Conservation (phyloP, 2,329 filamentous ascomycete species). For the Calonectria pseudoreteaudii region DNA sequence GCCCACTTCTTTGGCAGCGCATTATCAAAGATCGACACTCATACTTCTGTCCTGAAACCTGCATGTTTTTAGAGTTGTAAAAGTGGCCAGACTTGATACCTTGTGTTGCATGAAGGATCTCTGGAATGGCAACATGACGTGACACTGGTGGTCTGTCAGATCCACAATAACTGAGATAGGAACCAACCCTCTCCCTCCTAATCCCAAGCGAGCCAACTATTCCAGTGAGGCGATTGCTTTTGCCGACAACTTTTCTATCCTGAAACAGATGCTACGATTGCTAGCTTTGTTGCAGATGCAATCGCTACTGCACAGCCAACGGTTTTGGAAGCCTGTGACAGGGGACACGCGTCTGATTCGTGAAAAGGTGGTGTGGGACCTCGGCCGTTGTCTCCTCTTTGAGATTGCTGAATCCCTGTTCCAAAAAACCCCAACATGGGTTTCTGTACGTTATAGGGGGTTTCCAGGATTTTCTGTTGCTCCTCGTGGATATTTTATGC, state of each 20-base stretch:
- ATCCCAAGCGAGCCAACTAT: no score
- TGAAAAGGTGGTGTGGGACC: background rate
- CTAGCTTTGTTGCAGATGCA: background rate
- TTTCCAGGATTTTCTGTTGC: background rate
- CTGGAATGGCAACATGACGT: no score
- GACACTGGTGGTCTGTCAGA: no score
- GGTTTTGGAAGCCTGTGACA: background rate
- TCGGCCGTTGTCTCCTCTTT: background rate
- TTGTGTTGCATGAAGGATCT: no score
- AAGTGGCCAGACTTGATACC: no score
- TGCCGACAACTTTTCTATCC: background rate
- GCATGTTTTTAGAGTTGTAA: no score
- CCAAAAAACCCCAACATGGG: background rate
- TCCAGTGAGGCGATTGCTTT: background rate
- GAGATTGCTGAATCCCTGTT: background rate
- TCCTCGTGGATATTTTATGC: background rate
- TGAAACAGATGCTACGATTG: background rate
- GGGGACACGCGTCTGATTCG: background rate
- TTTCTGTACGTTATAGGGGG: background rate
- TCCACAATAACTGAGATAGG: no score
- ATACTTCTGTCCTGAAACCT: no score
- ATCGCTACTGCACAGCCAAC: background rate
- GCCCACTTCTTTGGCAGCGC: no score
- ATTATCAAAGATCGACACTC: no score
- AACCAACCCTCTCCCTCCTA: no score